A percentile compares a stretch with the other conserved stretches of the same genome.
Evolutionary conservation across 208 protist genomes (phyloP).

Genomic region (Trypanosoma scelopori): DNA sequence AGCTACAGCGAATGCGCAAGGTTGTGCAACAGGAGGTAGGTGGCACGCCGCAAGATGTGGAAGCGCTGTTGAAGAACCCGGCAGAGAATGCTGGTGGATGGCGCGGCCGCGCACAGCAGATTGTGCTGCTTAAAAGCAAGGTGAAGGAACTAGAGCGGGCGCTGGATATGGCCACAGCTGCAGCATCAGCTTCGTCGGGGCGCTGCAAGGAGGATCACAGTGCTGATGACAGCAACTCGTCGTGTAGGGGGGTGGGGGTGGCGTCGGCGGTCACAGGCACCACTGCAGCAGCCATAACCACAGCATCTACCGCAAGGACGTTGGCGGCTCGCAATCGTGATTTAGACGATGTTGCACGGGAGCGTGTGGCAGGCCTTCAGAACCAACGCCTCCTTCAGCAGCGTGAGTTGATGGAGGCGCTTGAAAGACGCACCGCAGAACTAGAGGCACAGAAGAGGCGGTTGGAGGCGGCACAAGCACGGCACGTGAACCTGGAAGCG

Average conservation of each 20-base stretch:
- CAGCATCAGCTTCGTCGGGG: neutral
- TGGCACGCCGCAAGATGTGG: constrained; percentile 37
- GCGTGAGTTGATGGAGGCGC: constrained; percentile 45
- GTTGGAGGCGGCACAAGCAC: constrained; percentile 48
- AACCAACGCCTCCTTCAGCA: constrained; percentile 39
- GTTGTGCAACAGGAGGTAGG: constrained; percentile 60
- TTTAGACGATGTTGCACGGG: constrained; percentile 57
- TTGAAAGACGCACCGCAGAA: constrained; percentile 24
- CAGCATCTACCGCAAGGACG: too few relatives aligned
- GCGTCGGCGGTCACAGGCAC: neutral
- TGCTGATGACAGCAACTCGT: constrained; percentile 14
- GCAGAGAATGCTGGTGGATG: constrained; percentile 33
- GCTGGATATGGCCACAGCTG: constrained; percentile 1
- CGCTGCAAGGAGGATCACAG: constrained; percentile 8
- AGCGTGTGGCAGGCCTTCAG: constrained; percentile 42
- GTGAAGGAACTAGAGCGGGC: constrained; percentile 62
- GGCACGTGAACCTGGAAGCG: constrained; percentile 50
- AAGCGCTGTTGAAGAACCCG: constrained; percentile 35
- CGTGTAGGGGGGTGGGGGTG: constrained; percentile 8
- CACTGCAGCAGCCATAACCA: neutral
- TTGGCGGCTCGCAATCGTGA: constrained; percentile 24
- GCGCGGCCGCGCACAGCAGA: constrained; percentile 68
- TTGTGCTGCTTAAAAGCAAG: constrained; percentile 64
- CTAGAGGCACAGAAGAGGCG: constrained; percentile 41
- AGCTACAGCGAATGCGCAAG: constrained; percentile 44